Base-by-base conservation (phyloP, 306 rosid species). In the Canavalia ensiformis region DNA sequence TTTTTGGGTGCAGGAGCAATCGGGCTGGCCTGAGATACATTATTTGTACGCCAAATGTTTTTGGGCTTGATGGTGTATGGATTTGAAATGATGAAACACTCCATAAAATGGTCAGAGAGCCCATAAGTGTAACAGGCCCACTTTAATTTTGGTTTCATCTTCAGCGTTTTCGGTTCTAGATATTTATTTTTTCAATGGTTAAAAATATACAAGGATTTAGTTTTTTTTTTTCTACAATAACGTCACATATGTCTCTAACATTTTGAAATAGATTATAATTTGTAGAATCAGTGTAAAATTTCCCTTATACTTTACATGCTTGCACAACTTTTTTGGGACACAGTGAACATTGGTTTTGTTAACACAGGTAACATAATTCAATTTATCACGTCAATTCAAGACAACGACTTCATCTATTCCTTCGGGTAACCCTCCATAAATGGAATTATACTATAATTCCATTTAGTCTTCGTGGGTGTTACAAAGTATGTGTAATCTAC, bases 21-120 rank as follows among this genome's bases (percentile, higher is more conserved):
- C 29, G 57, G 57, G 57, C 57, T 13, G 62, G 62, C 62, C 34
- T 55, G 62, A 55, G 62, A 5, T 55, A 55, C 62, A 18, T 18
- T 18, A 55, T 10, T 25, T 18, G 62, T 6, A 5, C 62, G 6
- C 31, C 11, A 5, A 1, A 3, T 55, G 2, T 60, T n/a, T 35
- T 62, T 62, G 68, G 68, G 68, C 68, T 34, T 4, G 4, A 1
- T 13, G 31, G 49, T 13, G 46, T 39, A 13, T 37, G 12, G 28
- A 13, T 1, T 63, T 35, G 29, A 63, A 37, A 13, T 10, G 6
- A 2, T n/a, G 5, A 35, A 35, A 35, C 63, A 35, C 28, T 2
- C 25, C 37, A 2, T 4, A 8, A 18, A 0, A 13, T 75, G 34
- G 6, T 41, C 57, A 2, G 0, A 8, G 12, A 56, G 78, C 66